These are phyloP conservation scores for Diaporthe citri DNA, from an alignment of 2,329 filamentous ascomycete genomes.

Conservation along the genomic window DNA sequence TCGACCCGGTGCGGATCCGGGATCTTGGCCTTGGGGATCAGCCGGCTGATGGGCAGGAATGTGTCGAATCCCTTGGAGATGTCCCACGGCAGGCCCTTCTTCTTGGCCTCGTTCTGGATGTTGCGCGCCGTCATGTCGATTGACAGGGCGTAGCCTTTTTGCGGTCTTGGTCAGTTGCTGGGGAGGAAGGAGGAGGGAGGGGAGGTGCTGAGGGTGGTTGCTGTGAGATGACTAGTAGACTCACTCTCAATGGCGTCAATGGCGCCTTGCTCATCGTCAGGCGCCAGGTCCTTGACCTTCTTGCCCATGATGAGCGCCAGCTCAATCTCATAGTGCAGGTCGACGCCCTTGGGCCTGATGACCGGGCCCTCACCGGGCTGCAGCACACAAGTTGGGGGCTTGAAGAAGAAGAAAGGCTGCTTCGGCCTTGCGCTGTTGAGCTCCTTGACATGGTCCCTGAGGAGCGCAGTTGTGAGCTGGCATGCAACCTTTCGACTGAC, in stretches of 20 bases:
- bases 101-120: slow-evolving; percentile 95
- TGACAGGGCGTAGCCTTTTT: slow-evolving; percentile 82
- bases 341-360: slow-evolving; percentile 84
- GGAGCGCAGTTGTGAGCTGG: slow-evolving; percentile 35
- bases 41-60: slow-evolving; percentile 87
- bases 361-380: slow-evolving; percentile 83
- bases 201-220: not conserved
- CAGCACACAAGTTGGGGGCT: slow-evolving; percentile 89
- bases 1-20: slow-evolving; percentile 90
- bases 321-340: slow-evolving; percentile 95
- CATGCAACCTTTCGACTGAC: not conserved
- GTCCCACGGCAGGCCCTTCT: slow-evolving; percentile 94
- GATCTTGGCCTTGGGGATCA: slow-evolving; percentile 84
- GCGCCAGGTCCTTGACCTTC: slow-evolving; percentile 79
- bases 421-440: slow-evolving; percentile 89
- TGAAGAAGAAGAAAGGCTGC: slow-evolving; percentile 99
- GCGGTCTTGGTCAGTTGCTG: not conserved
- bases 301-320: slow-evolving; percentile 91
- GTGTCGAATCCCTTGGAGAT: slow-evolving; percentile 99
- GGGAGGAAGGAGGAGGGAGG: too few relatives aligned
- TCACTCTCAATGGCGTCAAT: slow-evolving; percentile 85
- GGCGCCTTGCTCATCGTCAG: slow-evolving; percentile 80
- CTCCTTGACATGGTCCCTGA: slow-evolving; percentile 91
- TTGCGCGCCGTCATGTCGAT: slow-evolving; percentile 99
- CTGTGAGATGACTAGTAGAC: slow-evolving; percentile 41